Conservation (phyloP, 495 filamentous ascomycete genomes). For the Talaromyces liani region DNA sequence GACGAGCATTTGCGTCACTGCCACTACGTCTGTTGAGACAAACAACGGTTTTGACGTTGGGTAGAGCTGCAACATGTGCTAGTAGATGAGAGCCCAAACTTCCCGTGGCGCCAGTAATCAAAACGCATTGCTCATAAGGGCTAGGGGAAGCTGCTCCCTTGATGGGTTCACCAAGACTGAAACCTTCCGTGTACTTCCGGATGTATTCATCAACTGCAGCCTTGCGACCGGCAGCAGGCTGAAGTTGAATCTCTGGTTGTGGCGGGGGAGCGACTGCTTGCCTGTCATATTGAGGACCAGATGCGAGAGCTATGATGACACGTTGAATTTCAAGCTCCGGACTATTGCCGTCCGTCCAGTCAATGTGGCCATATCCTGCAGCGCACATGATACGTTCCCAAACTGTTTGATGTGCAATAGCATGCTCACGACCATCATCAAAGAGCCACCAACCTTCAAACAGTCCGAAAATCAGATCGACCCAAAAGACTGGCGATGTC, state of each 20-base stretch:
- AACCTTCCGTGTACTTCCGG: constrained; percentile 13
- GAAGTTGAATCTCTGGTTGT: background rate
- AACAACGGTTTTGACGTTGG: constrained; percentile 28
- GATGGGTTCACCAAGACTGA: background rate
- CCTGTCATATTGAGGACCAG: constrained; percentile 1
- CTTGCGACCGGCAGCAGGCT: constrained; percentile 9
- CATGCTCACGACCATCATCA: constrained; percentile 42
- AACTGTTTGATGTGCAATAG: constrained; percentile 20
- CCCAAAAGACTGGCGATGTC: constrained; percentile 24
- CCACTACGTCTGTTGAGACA: constrained; percentile 40
- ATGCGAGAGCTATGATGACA: constrained; percentile 36
- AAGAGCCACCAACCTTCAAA: constrained; percentile 51
- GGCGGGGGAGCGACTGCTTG: background rate
- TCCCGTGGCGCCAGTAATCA: constrained; percentile 49
- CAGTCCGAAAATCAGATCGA: constrained; percentile 43
- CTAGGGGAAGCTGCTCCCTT: background rate
- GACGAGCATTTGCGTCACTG: constrained; percentile 18
- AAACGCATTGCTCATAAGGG: constrained; percentile 15
- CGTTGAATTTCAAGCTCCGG: constrained; percentile 23
- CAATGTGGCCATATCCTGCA: constrained; percentile 38
- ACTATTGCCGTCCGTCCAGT: constrained; percentile 31
- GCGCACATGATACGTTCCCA: constrained; percentile 34
- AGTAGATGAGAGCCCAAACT: constrained; percentile 43
- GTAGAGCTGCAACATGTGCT: constrained; percentile 23
- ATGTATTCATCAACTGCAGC: constrained; percentile 24